Base-by-base conservation (phyloP, 345 rosid genomes). In the Sisymbrium altissimum region DNA sequence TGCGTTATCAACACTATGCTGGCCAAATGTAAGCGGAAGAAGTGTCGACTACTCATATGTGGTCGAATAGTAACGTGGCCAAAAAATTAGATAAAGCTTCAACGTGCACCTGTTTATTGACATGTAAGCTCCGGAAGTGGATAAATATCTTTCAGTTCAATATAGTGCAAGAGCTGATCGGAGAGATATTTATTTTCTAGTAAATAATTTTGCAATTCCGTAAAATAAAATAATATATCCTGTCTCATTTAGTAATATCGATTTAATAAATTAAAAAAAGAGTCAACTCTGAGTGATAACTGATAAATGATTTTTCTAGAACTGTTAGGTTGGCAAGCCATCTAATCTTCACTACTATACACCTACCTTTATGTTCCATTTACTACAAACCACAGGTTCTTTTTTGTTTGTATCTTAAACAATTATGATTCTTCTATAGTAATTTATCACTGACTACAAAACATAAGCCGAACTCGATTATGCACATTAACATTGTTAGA, bases 301-400 rank as follows among this genome's bases (percentile, higher is more conserved):
- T 32, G 7, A 32, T 27, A 27, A 62, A 40, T 62, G 21, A 5
- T 29, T 29, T 32, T 46, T 30, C 17, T 5, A 45, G 23, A 64
- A 45, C 18, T 30, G 55, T 46, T 64, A 45, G 69, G 56, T 64
- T 64, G 69, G 56, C 17, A 45, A 46, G 43, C 30, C 30, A 64
- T 64, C 67, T 62, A 62, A 46, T 62, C 36, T 62, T 25, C 52
- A n/a, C 69, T 45, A 64, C 69, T 46, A 23, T 18, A 64, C 41
- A 64, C 55, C 69, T 45, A 64, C 43, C 15, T 64, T 64, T 46
- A 30, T 46, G 41, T 17, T 46, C 69, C 15, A 44, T 12, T 62
- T 27, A 30, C 23, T 62, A 41, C 32, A 55, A 33, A 36, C 14
- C 62, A 17, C 11, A 55, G 23, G 1, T 15, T 56, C 1, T n/a